Base-by-base conservation (phyloP, 2,329 filamentous ascomycete genomes). In the Anisogramma anomala region DNA sequence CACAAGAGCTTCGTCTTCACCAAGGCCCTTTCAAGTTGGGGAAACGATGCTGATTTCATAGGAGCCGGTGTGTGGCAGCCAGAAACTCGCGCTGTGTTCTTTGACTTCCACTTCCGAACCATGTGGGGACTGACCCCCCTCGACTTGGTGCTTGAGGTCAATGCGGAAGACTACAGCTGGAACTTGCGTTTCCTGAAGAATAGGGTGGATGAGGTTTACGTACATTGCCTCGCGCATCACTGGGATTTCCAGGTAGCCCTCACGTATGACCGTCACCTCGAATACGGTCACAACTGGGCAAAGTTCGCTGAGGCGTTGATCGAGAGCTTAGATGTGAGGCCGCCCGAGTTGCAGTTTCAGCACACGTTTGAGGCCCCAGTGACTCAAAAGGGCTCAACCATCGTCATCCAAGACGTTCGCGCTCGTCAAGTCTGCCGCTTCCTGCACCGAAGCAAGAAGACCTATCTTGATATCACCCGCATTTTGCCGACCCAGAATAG, bases 171-270 rank as follows among this genome's bases (percentile, higher is more conserved):
- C 3, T 56, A 55, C 25, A 42, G 38, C 0, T 56, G 53, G 39
- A 49, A 30, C 6, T 43, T 58, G 17, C 54, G 49, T n/a, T 30
- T 48, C 9, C n/a, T 40, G 3, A 22, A 39, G 13, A 39, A 51
- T 28, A 41, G 23, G 3, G 39, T 46, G 7, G 41, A 41, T 5
- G 48, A 50, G 5, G 34, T 58, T 10, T 52, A 48, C 39, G 43
- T 60, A 6, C 57, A 60, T 44, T 58, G 53, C 15, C 46, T 58
- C 13, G 50, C 47, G 3, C 54, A 53, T 11, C 49, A 54, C 34
- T 60, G 56, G 58, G 58, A 60, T 36, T 39, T 55, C 6, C 51
- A 49, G n/a, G 42, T 57, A 6, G 33, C 47, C 6, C 36, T 53
- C n/a, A 36, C 45, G 3, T 49, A 54, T 39, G 47, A 40, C 32